These are phyloP conservation scores for Leptodontidium sp. DNA, from an alignment of 2,329 filamentous ascomycete species.

Conservation along the genomic window DNA sequence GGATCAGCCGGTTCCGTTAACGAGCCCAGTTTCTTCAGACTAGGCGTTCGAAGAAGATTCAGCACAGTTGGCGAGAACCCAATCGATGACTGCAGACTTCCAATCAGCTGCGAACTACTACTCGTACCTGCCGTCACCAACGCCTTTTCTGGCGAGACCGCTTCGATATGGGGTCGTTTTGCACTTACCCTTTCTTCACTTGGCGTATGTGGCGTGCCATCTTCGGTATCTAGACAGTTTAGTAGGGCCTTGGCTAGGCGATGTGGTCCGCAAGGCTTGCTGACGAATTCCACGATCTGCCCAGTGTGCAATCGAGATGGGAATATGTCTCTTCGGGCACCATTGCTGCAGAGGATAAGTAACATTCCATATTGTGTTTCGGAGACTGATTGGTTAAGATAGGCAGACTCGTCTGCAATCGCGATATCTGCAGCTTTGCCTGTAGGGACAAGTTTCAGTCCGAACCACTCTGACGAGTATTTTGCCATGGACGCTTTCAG, in stretches of 20 bases:
- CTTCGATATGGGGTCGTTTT: constrained; percentile 15
- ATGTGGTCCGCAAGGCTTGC: constrained; percentile 41
- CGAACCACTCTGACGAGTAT: constrained; percentile 39
- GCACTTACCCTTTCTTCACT: constrained; percentile 27
- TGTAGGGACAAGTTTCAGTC: constrained; percentile 25
- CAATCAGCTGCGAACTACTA: constrained; percentile 33
- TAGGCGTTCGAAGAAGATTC: constrained; percentile 19
- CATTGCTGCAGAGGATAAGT: constrained; percentile 38
- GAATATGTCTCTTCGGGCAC: constrained; percentile 33
- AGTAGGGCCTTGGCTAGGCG: constrained; percentile 40
- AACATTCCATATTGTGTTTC: constrained; percentile 26
- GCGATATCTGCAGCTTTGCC: constrained; percentile 31
- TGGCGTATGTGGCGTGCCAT: constrained; percentile 19
- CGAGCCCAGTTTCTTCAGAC: background rate
- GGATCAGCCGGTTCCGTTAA: background rate
- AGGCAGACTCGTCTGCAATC: constrained; percentile 38
- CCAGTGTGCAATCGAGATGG: constrained; percentile 25
- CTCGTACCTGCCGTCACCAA: constrained; percentile 30
- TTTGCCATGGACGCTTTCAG: constrained; percentile 37
- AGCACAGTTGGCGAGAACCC: constrained; percentile 36
- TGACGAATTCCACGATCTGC: constrained; percentile 37
- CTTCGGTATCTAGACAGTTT: constrained; percentile 38
- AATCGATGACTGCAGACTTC: constrained; percentile 35
- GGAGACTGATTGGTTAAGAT: constrained; percentile 19
- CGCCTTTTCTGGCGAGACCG: constrained; percentile 20